Evolutionary conservation across 148 eudicot genomes (phyloP).

Genomic region (Dysphania ambrosioides): DNA sequence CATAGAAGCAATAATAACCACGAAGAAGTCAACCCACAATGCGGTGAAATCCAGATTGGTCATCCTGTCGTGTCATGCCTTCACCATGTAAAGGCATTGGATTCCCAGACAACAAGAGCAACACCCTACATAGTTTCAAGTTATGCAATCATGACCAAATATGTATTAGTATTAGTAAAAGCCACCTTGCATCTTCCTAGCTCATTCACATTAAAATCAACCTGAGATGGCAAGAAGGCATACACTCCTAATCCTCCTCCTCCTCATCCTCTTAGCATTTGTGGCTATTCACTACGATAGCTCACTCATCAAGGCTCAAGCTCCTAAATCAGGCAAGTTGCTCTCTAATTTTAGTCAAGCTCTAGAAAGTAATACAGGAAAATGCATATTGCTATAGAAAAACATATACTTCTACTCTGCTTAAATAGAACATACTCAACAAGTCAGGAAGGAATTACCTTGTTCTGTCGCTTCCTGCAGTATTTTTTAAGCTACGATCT

Average conservation of each 20-base stretch:
- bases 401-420: not conserved
- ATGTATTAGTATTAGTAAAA: slow-evolving; percentile 18
- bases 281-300: slow-evolving; percentile 24
- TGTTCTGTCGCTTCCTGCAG: slow-evolving; percentile 31
- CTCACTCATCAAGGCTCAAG: slow-evolving; percentile 33
- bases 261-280: slow-evolving; percentile 32
- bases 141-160: slow-evolving; percentile 30
- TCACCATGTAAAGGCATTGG: slow-evolving; percentile 34
- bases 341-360: not conserved
- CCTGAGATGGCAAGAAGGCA: slow-evolving; percentile 36
- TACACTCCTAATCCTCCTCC: slow-evolving; percentile 29
- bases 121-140: slow-evolving; percentile 28
- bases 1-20: slow-evolving; percentile 45
- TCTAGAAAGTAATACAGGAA: not conserved
- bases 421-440: not conserved
- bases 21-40: slow-evolving; percentile 46
- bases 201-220: slow-evolving; percentile 19
- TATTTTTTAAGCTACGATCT: slow-evolving; percentile 28
- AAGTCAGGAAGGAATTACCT: not conserved
- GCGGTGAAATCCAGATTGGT: slow-evolving; percentile 25
- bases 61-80: slow-evolving; percentile 15
- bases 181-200: slow-evolving; percentile 9
- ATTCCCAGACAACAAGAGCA: slow-evolving; percentile 42
- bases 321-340: slow-evolving; percentile 39
- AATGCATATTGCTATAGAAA: not conserved